Conservation (phyloP, 148 eudicot species). For the Diospyros lotus region DNA sequence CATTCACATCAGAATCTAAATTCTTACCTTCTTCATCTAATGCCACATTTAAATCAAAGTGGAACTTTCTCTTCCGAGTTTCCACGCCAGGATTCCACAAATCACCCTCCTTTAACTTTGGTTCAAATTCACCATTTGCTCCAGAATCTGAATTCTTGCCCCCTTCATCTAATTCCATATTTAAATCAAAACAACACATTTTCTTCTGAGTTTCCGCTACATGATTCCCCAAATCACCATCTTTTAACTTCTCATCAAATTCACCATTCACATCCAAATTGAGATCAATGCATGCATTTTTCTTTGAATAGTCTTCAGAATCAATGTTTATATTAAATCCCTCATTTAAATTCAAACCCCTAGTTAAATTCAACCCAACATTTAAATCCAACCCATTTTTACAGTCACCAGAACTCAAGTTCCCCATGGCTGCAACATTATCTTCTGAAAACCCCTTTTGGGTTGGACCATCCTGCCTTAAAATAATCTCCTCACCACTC, state of each 20-base stretch:
- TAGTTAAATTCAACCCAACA: conserved; percentile 39
- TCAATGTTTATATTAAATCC: conserved; percentile 11
- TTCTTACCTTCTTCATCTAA: too few species aligned
- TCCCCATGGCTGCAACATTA: conserved; percentile 18
- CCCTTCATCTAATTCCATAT: conserved; percentile 52
- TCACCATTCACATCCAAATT: conserved; percentile 55
- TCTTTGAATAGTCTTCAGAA: conserved; percentile 11
- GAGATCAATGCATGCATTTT: conserved; percentile 48
- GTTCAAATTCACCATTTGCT: conserved; percentile 37
- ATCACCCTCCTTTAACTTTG: background rate
- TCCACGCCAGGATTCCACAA: conserved; percentile 2
- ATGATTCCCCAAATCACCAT: background rate
- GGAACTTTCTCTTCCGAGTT: conserved; percentile 12
- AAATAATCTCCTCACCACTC: conserved; percentile 13
- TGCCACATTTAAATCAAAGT: background rate
- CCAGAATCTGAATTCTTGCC: conserved; percentile 20
- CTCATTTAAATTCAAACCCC: conserved; percentile 11
- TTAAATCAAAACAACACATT: conserved; percentile 64
- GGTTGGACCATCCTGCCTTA: background rate
- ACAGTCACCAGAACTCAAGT: background rate
- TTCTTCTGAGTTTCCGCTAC: conserved; percentile 25
- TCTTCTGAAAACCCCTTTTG: background rate
- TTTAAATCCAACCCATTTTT: conserved; percentile 32
- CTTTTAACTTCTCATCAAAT: conserved; percentile 15
- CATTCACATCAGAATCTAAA: too few species aligned